phyloP scores from a whole-genome alignment of 345 rosid genomes.

The Eucalyptus polybractea region DNA sequence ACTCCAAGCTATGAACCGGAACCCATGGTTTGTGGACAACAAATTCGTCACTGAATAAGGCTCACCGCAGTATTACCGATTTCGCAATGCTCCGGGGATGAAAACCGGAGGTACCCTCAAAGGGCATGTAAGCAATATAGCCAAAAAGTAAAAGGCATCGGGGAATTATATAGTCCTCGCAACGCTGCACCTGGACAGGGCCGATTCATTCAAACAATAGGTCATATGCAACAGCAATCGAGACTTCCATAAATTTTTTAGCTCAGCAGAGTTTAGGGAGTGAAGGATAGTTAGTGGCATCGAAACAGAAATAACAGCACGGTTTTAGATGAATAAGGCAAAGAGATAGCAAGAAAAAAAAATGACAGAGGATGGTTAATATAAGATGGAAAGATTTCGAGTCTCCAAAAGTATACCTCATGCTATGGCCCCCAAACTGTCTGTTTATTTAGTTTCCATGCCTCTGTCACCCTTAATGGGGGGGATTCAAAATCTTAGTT shows the following conservation, averaged over 20 bases:
- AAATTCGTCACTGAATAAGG: neutral
- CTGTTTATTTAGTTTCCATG: neutral
- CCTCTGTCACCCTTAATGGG: neutral
- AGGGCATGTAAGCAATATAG: neutral
- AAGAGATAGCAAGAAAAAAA: neutral
- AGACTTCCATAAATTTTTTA: neutral
- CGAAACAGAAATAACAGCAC: neutral
- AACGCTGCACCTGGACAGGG: neutral
- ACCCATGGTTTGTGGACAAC: neutral
- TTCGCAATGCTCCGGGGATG: neutral
- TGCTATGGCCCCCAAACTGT: neutral
- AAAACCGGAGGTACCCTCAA: neutral
- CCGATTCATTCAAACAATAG: neutral
- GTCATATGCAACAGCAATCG: neutral
- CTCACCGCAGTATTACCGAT: neutral
- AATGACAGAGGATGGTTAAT: neutral
- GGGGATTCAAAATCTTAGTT: neutral
- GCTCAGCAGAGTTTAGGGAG: neutral
- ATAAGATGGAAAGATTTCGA: neutral
- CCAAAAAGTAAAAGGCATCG: neutral
- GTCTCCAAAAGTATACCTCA: neutral
- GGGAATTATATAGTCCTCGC: neutral
- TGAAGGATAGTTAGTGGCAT: neutral
- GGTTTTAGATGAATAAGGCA: neutral
- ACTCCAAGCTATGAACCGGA: neutral